These are phyloP conservation scores for Solidago caesia DNA, from an alignment of 129 eudicot genomes.

Conservation along the genomic window DNA sequence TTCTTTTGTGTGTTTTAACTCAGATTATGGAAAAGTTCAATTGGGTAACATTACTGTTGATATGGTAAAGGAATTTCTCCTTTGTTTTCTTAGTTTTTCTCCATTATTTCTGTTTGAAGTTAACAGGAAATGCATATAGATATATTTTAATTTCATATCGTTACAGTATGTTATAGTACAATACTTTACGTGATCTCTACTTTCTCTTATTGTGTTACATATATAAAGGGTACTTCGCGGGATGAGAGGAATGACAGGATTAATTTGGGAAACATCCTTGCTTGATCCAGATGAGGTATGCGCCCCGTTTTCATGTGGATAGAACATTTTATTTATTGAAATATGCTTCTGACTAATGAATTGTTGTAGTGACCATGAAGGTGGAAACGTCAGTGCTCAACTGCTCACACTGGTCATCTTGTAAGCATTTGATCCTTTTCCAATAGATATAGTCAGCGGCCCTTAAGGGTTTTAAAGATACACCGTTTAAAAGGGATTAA, in stretches of 20 bases:
- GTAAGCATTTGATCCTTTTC: conserved; percentile 45
- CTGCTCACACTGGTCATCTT: conserved; percentile 95
- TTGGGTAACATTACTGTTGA: conserved; percentile 96
- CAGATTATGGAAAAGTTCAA: conserved; percentile 86
- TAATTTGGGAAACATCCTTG: conserved; percentile 64
- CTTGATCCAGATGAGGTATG: conserved; percentile 96
- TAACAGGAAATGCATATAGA: conserved; percentile 6
- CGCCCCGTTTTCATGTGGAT: background rate
- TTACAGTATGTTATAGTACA: background rate
- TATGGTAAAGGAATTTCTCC: conserved; percentile 53
- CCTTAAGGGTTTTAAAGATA: background rate
- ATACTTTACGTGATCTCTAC: background rate
- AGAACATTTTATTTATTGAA: conserved; percentile 6
- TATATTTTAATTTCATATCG: background rate
- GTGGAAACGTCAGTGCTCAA: conserved; percentile 99
- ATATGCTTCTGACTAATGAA: conserved; percentile 19
- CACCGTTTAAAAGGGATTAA: background rate
- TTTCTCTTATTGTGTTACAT: conserved; percentile 17
- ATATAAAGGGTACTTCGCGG: conserved; percentile 67
- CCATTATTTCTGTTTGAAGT: background rate
- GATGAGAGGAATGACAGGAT: conserved; percentile 66
- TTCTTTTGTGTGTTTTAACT: conserved; percentile 8
- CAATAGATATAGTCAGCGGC: background rate
- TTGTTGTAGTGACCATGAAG: conserved; percentile 94
- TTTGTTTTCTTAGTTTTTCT: background rate